Evolutionary conservation across 73 alveolate species (phyloP).

Genomic region (Blepharisma stoltei): DNA sequence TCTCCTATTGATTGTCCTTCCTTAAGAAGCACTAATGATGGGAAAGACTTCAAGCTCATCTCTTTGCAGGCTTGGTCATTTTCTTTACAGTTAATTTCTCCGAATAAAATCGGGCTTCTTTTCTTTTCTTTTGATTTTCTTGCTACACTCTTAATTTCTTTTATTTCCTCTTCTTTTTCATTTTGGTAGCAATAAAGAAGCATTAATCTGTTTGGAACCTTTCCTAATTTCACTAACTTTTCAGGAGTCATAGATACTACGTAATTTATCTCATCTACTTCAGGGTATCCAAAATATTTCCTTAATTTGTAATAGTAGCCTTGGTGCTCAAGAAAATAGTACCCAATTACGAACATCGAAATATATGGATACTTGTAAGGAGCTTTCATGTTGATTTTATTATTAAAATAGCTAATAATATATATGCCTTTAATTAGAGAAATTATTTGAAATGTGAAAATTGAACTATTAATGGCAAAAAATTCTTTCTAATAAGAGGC

Average conservation of each 20-base stretch:
- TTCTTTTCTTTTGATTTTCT: constrained; percentile 4
- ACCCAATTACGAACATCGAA: constrained; percentile 15
- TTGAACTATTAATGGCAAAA: no score
- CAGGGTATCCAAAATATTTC: constrained; percentile 11
- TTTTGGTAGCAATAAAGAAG: not conserved
- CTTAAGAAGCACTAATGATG: not conserved
- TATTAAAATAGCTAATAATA: no score
- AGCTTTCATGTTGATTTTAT: not conserved
- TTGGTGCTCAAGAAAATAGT: constrained; percentile 18
- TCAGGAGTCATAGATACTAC: not conserved
- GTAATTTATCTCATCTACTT: not conserved
- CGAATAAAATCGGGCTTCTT: constrained; percentile 9
- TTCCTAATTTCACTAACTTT: not conserved
- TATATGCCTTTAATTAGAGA: no score
- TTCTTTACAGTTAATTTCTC: not conserved
- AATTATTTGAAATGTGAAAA: no score
- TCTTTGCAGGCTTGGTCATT: not conserved
- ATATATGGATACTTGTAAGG: constrained; percentile 28
- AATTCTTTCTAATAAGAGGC: no score
- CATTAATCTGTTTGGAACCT: not conserved
- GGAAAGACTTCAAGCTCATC: not conserved
- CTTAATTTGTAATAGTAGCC: constrained; percentile 18
- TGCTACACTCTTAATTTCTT: not conserved
- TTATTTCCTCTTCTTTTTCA: not conserved
- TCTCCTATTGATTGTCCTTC: not conserved